Evolutionary conservation across 768 basidiomycete genomes (phyloP), one percentile per base, ranked within the genome.

Genomic region (Serendipita sp.): DNA sequence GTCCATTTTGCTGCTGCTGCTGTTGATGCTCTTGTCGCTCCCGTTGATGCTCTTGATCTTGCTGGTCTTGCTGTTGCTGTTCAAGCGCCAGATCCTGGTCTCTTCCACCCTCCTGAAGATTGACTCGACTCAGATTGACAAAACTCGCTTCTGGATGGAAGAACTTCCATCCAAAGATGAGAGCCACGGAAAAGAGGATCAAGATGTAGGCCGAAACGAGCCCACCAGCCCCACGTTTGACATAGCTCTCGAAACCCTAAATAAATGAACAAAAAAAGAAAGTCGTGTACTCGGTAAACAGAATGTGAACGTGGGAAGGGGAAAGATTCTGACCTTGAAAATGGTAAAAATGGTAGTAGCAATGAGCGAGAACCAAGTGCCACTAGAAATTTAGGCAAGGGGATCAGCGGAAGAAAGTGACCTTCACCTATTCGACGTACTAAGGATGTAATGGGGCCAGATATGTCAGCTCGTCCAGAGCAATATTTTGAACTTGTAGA

Each of bases 311-410:
- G n/a, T n/a, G n/a, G 45, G n/a, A 48, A 20, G 45, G 26, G 26
- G 7, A 48, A 9, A n/a, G n/a, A n/a, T 48, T n/a, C 53, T n/a
- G 17, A 58, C 53, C 53, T 58, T 58, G 53, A 58, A 58, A n/a
- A 58, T 58, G 26, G 33, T 31, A 58, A 58, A 30, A 9, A 58
- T 30, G 53, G 30, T 33, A 11, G 53, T 22, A 5, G n/a, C 53
- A n/a, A 34, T 20, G 17, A 58, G 30, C 4, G 53, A 28, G 11
- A 58, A 34, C 53, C 53, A 58, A 5, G 53, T 58, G 17, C 53
- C 53, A 30, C 45, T 50, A 30, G 20, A 30, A 22, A 30, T 9
- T 28, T 9, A 20, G 20, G 17, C 20, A 7, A 11, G n/a, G n/a
- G n/a, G 9, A 11, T 22, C 20, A 50, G 11, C 20, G 20, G 17